Conservation (phyloP, 2,329 filamentous ascomycete species). For the Byssoonygena ceratinophila region DNA sequence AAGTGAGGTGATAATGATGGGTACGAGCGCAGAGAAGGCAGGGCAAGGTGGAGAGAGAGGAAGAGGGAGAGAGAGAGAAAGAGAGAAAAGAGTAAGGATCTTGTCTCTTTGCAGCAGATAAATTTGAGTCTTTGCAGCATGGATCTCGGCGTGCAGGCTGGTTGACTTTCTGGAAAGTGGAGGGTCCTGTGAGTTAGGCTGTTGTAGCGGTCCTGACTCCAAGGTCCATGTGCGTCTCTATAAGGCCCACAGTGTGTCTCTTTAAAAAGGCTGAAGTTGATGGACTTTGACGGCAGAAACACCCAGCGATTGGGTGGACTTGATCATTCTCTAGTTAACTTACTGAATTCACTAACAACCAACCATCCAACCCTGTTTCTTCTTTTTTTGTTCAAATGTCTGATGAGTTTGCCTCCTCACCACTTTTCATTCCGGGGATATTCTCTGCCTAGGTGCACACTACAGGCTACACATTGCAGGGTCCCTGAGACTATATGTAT, state of each 20-base stretch:
- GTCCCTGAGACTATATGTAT: too few relatives aligned
- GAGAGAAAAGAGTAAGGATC: background rate
- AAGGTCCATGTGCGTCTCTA: too few relatives aligned
- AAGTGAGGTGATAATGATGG: background rate
- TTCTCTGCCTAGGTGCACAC: background rate
- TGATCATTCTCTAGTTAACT: too few relatives aligned
- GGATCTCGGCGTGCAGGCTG: slow-evolving; percentile 5
- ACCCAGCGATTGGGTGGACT: background rate
- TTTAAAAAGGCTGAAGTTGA: too few relatives aligned
- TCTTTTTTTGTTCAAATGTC: background rate
- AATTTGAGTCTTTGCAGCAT: slow-evolving; percentile 5
- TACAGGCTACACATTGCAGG: background rate
- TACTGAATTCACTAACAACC: too few relatives aligned
- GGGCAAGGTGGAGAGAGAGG: background rate
- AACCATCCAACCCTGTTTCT: too few relatives aligned
- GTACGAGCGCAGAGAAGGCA: background rate
- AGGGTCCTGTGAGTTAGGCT: background rate
- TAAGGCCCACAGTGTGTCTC: too few relatives aligned
- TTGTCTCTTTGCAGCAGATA: background rate
- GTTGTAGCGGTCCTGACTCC: background rate
- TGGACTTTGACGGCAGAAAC: background rate
- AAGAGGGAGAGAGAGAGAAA: background rate
- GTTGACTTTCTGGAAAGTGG: background rate
- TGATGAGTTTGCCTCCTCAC: background rate
- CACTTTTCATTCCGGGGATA: background rate